Evolutionary conservation across 225 moss, liverwort and hornwort species (phyloP).

Genomic region (Physcomitrium patens): DNA sequence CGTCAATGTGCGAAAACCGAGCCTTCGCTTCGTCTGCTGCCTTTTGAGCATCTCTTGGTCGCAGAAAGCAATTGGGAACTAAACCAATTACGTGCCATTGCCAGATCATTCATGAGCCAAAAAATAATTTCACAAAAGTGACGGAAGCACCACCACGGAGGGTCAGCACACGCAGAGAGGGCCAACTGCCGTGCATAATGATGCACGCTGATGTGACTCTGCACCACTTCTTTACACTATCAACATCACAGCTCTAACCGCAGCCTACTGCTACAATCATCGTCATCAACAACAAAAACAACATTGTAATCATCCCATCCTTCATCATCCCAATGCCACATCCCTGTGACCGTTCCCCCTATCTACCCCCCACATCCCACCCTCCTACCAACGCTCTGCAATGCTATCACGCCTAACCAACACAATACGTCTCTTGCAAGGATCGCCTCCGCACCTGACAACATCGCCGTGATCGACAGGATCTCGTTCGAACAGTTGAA

Average conservation of each 20-base stretch:
- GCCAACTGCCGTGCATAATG: slow-evolving; percentile 95
- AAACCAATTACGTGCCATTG: slow-evolving; percentile 88
- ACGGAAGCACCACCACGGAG: slow-evolving; percentile 99
- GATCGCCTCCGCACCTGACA: slow-evolving; percentile 58
- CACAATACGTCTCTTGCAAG: too few relatives aligned
- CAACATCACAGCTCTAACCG: slow-evolving; percentile 82
- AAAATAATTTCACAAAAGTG: slow-evolving; percentile 89
- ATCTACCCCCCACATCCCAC: too few relatives aligned
- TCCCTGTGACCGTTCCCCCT: too few relatives aligned
- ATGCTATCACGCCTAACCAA: too few relatives aligned
- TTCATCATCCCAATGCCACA: too few relatives aligned
- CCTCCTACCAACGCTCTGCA: too few relatives aligned
- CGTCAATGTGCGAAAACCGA: slow-evolving; percentile 74
- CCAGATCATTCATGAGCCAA: slow-evolving; percentile 71
- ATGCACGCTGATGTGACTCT: slow-evolving; percentile 99
- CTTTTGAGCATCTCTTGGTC: slow-evolving; percentile 83
- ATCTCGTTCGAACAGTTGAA: slow-evolving; percentile 88
- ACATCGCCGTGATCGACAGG: slow-evolving; percentile 89
- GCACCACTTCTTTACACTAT: slow-evolving; percentile 99
- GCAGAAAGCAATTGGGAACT: slow-evolving; percentile 99
- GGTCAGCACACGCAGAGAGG: slow-evolving; percentile 99
- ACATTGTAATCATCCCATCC: too few relatives aligned
- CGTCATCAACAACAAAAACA: background rate
- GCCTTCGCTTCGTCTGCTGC: slow-evolving; percentile 99
- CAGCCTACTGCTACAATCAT: slow-evolving; percentile 51